Percentiles rank a stretch among this genome's conserved stretches.
phyloP scores from a whole-genome alignment of 768 basidiomycete genomes.

The Tubosaeta brunneosetosa region DNA sequence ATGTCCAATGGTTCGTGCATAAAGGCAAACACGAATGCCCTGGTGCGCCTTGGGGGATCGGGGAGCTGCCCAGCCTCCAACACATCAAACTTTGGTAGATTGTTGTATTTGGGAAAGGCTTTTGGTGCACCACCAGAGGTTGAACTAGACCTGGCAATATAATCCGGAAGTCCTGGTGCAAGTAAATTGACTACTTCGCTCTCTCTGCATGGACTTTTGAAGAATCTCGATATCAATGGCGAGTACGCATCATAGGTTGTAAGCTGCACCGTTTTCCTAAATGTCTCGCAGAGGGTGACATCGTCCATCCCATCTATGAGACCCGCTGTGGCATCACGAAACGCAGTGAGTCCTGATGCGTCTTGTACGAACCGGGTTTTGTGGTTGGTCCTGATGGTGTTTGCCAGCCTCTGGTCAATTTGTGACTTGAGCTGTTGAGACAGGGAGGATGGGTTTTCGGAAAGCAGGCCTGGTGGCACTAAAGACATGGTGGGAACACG shows the following conservation, averaged over 20 bases:
- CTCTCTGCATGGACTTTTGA: slow-evolving; percentile 3
- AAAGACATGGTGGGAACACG: no score
- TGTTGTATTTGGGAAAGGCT: slow-evolving; percentile 7
- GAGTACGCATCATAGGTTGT: slow-evolving; percentile 16
- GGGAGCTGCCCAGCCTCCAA: no score
- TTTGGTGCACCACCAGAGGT: slow-evolving; percentile 17
- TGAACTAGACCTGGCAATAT: slow-evolving; percentile 10
- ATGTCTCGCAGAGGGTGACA: slow-evolving; percentile 2
- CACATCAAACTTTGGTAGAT: no score
- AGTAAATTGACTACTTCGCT: slow-evolving; percentile 7
- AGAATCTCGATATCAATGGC: slow-evolving; percentile 9
- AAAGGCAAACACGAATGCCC: neutral
- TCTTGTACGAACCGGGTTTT: no score
- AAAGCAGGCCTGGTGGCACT: no score
- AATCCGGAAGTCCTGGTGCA: slow-evolving; percentile 19
- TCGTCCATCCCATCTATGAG: neutral
- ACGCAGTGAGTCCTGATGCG: no score
- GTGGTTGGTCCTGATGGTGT: no score
- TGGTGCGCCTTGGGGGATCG: slow-evolving; percentile 6
- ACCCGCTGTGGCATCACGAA: no score
- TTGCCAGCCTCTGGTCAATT: no score
- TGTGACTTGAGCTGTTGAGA: no score
- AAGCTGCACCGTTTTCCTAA: slow-evolving; percentile 8
- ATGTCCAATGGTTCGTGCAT: neutral
- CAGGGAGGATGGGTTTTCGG: no score